Percentiles rank a stretch among this genome's conserved stretches.
These are phyloP conservation scores for Excoecaria agallocha DNA, from an alignment of 345 rosid species.

Conservation along the genomic window DNA sequence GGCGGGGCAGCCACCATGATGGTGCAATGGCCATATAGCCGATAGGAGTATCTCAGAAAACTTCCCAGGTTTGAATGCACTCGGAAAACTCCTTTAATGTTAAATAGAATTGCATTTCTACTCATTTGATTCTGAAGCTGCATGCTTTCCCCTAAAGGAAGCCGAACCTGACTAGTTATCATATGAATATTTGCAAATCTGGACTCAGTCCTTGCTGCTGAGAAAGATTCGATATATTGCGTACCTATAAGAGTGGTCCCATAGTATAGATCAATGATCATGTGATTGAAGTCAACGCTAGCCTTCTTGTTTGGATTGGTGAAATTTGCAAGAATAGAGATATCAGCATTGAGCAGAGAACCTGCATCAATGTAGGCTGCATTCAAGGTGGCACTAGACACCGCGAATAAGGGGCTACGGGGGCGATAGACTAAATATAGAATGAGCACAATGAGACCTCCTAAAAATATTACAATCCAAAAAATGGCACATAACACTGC, in stretches of 20 bases:
- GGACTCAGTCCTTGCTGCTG: constrained; percentile 42
- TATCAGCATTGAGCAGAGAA: constrained; percentile 61
- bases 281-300: constrained; percentile 60
- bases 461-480: constrained; percentile 48
- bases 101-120: constrained; percentile 48
- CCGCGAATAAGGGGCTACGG: constrained; percentile 54
- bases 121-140: constrained; percentile 49
- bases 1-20: constrained; percentile 68
- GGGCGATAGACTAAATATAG: constrained; percentile 82
- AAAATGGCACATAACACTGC: constrained; percentile 63
- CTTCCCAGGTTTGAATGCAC: constrained; percentile 63
- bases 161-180: constrained; percentile 74
- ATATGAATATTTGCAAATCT: constrained; percentile 50
- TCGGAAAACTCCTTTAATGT: constrained; percentile 63
- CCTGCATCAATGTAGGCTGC: constrained; percentile 74
- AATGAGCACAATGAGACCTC: constrained; percentile 63
- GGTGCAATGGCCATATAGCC: constrained; percentile 57
- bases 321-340: constrained; percentile 69
- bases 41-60: constrained; percentile 64
- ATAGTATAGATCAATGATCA: constrained; percentile 63
- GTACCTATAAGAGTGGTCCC: constrained; percentile 58
- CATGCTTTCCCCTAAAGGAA: constrained; percentile 40
- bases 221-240: constrained; percentile 66
- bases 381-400: constrained; percentile 64
- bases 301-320: constrained; percentile 82